phyloP scores from a whole-genome alignment of 345 rosid species.

The Zanthoxylum bungeanum region DNA sequence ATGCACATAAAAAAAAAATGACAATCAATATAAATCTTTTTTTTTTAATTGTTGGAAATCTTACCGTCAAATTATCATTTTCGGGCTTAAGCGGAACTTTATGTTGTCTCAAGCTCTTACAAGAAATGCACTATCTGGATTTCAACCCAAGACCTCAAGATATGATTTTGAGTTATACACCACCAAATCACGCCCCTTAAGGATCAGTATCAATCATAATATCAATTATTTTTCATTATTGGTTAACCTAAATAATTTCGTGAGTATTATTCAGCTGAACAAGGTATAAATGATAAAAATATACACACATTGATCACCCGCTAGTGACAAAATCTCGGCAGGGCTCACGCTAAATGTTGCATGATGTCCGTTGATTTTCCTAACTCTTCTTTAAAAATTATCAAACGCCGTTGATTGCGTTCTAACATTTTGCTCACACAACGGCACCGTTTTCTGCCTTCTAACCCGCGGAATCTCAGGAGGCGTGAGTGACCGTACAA shows the following conservation, averaged over 20 bases:
- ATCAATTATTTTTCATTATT: not conserved
- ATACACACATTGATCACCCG: constrained; percentile 30
- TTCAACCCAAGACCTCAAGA: no score
- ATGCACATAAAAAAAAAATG: no score
- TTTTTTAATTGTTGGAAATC: no score
- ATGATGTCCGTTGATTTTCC: constrained; percentile 2
- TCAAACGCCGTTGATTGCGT: constrained; percentile 51
- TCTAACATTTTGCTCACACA: constrained; percentile 17
- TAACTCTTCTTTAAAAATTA: constrained; percentile 40
- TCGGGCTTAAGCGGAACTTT: no score
- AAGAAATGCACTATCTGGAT: no score
- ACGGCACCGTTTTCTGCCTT: constrained; percentile 38
- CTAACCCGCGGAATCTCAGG: constrained; percentile 57
- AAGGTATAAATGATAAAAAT: not conserved
- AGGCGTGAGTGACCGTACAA: constrained; percentile 67
- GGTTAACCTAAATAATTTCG: constrained; percentile 4
- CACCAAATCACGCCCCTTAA: no score
- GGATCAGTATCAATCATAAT: no score
- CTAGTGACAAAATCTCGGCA: constrained; percentile 41
- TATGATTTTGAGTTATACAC: no score
- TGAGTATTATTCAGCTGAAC: constrained; percentile 4
- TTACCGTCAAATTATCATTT: no score
- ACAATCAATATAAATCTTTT: no score
- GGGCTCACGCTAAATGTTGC: constrained; percentile 36
- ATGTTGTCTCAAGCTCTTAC: no score